Conservation (phyloP, 352 stramenopile genomes). For the Globisporangium takayamanum region DNA sequence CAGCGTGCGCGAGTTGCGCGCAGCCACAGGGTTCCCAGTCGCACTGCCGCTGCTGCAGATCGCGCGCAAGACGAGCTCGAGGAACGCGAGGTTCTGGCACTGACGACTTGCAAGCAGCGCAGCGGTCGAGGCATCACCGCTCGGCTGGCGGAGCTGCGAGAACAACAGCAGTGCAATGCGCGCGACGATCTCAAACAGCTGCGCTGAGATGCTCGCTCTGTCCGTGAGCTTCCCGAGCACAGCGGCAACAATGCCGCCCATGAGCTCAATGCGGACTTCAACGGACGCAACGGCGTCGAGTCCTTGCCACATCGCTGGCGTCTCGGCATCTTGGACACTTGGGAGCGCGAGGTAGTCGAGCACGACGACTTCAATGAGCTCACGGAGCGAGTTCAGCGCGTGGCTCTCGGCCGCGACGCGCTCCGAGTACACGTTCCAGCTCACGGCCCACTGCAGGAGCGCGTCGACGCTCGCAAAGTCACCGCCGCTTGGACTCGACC, state of each 20-base stretch:
- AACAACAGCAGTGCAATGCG: slow-evolving; percentile 60
- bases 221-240: slow-evolving; percentile 62
- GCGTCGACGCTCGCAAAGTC: slow-evolving; percentile 33
- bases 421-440: slow-evolving; percentile 85
- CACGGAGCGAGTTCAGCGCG: slow-evolving; percentile 65
- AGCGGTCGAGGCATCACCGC: slow-evolving; percentile 3
- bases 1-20: slow-evolving; percentile 70
- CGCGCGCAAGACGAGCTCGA: slow-evolving; percentile 62
- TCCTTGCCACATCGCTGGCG: slow-evolving; percentile 52
- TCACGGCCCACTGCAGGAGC: slow-evolving; percentile 72
- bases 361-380: slow-evolving; percentile 74
- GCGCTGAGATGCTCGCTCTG: slow-evolving; percentile 40
- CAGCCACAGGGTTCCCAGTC: slow-evolving; percentile 63
- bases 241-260: slow-evolving; percentile 53
- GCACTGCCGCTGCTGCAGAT: slow-evolving; percentile 51
- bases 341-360: slow-evolving; percentile 60
- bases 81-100: slow-evolving; percentile 35
- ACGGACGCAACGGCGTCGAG: slow-evolving; percentile 45
- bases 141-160: slow-evolving; percentile 34
- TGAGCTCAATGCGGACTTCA: slow-evolving; percentile 52
- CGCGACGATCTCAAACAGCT: slow-evolving; percentile 72
- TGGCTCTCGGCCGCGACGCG: slow-evolving; percentile 75
- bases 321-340: slow-evolving; percentile 27
- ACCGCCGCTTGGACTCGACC: slow-evolving; percentile 34
- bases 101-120: slow-evolving; percentile 14